A percentile compares a stretch with the other conserved stretches of the same genome.
Evolutionary conservation across 768 basidiomycete species (phyloP).

Genomic region (Rhodotorula paludigena): DNA sequence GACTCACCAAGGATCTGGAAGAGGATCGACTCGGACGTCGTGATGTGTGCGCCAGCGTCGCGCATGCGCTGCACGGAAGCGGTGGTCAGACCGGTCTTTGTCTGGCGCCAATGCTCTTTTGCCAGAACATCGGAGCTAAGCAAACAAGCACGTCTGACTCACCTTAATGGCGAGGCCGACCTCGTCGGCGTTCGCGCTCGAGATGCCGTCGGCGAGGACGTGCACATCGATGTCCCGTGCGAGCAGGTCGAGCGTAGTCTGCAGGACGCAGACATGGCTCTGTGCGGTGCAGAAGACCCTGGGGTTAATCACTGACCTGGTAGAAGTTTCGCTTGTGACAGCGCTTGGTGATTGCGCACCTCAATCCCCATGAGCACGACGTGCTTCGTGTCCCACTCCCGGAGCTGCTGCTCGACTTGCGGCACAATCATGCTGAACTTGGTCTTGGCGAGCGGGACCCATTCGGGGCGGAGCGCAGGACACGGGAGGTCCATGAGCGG

Average conservation of each 20-base stretch:
- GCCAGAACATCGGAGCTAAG: no score
- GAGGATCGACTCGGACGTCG: constrained; percentile 72
- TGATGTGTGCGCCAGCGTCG: constrained; percentile 61
- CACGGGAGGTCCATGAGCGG: constrained; percentile 50
- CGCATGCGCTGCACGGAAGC: constrained; percentile 42
- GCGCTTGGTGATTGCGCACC: no score
- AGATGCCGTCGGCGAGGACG: constrained; percentile 67
- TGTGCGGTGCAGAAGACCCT: constrained; percentile 44
- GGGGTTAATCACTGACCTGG: no score
- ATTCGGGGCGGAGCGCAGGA: constrained; percentile 44
- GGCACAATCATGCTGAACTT: constrained; percentile 80
- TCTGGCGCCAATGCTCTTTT: no score
- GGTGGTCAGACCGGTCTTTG: no score
- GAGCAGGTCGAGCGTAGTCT: constrained; percentile 67
- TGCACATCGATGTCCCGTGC: constrained; percentile 19
- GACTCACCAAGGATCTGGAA: constrained; percentile 67
- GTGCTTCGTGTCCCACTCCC: constrained; percentile 52
- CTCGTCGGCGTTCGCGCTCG: constrained; percentile 73
- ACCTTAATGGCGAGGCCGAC: constrained; percentile 63
- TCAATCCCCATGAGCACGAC: constrained; percentile 84
- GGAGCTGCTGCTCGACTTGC: constrained; percentile 58
- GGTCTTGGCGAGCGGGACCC: constrained; percentile 63
- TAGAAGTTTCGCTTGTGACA: no score
- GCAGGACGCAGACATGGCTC: constrained; percentile 85
- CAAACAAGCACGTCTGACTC: no score